phyloP scores from a whole-genome alignment of 352 stramenopile genomes.

The Phytophthora hybrid region DNA sequence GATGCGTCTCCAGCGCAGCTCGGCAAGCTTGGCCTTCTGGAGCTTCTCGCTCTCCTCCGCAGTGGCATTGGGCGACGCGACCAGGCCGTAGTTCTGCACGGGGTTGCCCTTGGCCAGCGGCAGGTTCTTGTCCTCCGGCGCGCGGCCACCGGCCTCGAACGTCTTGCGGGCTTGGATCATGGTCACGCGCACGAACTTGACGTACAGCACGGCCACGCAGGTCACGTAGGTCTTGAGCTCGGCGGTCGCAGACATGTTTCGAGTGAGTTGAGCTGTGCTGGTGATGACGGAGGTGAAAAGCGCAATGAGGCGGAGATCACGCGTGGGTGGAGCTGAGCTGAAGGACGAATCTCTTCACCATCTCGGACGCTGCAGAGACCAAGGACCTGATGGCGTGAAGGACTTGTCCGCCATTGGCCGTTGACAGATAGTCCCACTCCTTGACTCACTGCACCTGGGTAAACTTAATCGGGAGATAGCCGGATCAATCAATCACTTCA shows the following conservation, averaged over 20 bases:
- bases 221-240: constrained; percentile 66
- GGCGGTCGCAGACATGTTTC: constrained; percentile 28
- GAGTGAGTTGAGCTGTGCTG: not conserved
- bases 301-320: constrained; percentile 23
- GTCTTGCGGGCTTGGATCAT: constrained; percentile 64
- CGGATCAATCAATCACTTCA: not conserved
- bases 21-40: constrained; percentile 41
- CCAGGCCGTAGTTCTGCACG: constrained; percentile 52
- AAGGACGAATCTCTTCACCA: constrained; percentile 9
- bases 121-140: constrained; percentile 62
- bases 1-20: constrained; percentile 62
- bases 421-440: constrained; percentile 12
- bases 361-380: constrained; percentile 15
- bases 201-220: constrained; percentile 61
- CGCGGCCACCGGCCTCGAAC: constrained; percentile 51
- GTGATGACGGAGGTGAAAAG: constrained; percentile 3
- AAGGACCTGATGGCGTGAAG: constrained; percentile 40
- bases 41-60: constrained; percentile 41
- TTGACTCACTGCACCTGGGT: constrained; percentile 2
- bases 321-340: not conserved
- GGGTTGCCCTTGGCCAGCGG: constrained; percentile 47
- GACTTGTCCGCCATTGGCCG: constrained; percentile 13
- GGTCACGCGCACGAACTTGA: constrained; percentile 66
- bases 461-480: constrained; percentile 27
- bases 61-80: constrained; percentile 24